Percentiles rank a stretch among this genome's conserved stretches.
Evolutionary conservation across 345 rosid species (phyloP).

Genomic region (Boechera retrofracta): DNA sequence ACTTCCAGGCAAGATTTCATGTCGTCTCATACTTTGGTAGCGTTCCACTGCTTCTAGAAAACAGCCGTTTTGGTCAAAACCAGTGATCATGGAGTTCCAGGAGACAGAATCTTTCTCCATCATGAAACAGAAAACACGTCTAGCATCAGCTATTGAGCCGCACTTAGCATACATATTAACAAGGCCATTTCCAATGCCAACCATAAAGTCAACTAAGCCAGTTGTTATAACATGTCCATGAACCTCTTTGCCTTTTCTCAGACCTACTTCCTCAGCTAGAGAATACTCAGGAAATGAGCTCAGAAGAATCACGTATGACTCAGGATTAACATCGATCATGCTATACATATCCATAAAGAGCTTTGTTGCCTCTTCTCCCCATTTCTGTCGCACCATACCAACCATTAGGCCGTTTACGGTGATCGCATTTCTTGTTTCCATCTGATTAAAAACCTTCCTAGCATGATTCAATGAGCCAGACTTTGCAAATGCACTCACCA

Average conservation of each 20-base stretch:
- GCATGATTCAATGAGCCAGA: slow-evolving; percentile 64
- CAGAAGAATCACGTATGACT: slow-evolving; percentile 70
- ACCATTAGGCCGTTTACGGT: slow-evolving; percentile 86
- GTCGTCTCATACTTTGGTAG: slow-evolving; percentile 65
- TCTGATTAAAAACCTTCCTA: slow-evolving; percentile 61
- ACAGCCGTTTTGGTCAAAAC: slow-evolving; percentile 77
- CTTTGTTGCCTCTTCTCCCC: slow-evolving; percentile 74
- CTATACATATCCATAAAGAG: slow-evolving; percentile 62
- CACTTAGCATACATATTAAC: slow-evolving; percentile 91
- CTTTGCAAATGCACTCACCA: slow-evolving; percentile 80
- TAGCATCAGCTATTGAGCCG: slow-evolving; percentile 62
- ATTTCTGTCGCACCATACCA: slow-evolving; percentile 71
- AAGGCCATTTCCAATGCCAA: slow-evolving; percentile 79
- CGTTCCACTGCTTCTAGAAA: slow-evolving; percentile 62
- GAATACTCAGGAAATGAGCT: slow-evolving; percentile 75
- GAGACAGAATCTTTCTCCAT: slow-evolving; percentile 75
- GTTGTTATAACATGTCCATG: slow-evolving; percentile 71
- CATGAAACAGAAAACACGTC: slow-evolving; percentile 63
- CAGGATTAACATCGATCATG: slow-evolving; percentile 59
- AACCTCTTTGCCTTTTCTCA: slow-evolving; percentile 79
- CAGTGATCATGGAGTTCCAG: slow-evolving; percentile 92
- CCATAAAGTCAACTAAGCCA: slow-evolving; percentile 55
- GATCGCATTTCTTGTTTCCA: slow-evolving; percentile 69
- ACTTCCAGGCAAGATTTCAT: slow-evolving; percentile 59
- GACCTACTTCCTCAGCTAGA: slow-evolving; percentile 61